These are phyloP conservation scores for Ceriops tagal DNA, from an alignment of 345 rosid genomes.

Conservation along the genomic window DNA sequence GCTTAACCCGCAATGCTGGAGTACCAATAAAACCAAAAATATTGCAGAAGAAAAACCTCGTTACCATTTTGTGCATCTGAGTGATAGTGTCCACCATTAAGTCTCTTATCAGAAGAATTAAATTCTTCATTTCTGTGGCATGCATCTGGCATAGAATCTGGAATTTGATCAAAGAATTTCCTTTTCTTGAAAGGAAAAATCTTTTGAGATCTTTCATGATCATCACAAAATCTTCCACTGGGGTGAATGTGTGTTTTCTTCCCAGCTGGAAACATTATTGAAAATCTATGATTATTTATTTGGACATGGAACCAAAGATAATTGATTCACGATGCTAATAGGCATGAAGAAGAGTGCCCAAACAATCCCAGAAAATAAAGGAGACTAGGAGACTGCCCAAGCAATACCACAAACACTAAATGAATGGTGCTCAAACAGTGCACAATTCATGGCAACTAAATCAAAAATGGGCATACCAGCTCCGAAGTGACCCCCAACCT, in stretches of 20 bases:
- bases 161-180: slow-evolving; percentile 27
- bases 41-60: too few species aligned
- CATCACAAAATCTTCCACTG: slow-evolving; percentile 14
- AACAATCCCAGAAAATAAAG: too few species aligned
- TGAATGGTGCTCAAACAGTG: too few species aligned
- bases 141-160: slow-evolving; percentile 7
- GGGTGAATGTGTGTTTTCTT: slow-evolving; percentile 16
- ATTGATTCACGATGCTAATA: not conserved
- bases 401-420: too few species aligned
- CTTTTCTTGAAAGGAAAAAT: slow-evolving; percentile 37
- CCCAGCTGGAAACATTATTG: slow-evolving; percentile 27
- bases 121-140: slow-evolving; percentile 8
- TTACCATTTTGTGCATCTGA: slow-evolving; percentile 7
- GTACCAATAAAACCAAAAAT: too few species aligned
- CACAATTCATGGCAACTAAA: too few species aligned
- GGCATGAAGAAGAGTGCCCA: too few species aligned
- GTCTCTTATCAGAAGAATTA: slow-evolving; percentile 22
- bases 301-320: slow-evolving; percentile 1
- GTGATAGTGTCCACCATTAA: slow-evolving; percentile 12
- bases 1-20: slow-evolving; percentile 3
- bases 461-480: slow-evolving; percentile 22
- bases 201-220: slow-evolving; percentile 32
- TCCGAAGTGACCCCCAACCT: slow-evolving; percentile 12
- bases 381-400: too few species aligned
- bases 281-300: slow-evolving; percentile 1